Evolutionary conservation across 331 rosid genomes (phyloP).

Genomic region (Acacia pycnantha): DNA sequence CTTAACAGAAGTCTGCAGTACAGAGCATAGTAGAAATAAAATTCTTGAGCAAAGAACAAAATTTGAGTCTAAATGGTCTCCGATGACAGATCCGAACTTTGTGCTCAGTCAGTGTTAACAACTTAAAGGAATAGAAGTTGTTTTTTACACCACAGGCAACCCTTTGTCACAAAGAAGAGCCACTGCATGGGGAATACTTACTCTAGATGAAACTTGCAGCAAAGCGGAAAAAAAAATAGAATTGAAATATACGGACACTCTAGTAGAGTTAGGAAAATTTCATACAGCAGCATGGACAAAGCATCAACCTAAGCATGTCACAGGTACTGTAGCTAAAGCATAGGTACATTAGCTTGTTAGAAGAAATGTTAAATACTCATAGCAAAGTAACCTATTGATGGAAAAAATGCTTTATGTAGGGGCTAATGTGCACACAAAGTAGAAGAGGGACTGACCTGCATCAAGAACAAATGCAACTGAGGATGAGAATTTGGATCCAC

Average conservation of each 20-base stretch:
- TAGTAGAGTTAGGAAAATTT: neutral
- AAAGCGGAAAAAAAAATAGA: constrained; percentile 11
- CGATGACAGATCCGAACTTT: neutral
- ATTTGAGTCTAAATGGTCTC: neutral
- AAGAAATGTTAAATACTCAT: constrained; percentile 1
- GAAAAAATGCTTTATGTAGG: neutral
- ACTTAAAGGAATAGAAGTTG: neutral
- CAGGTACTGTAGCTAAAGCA: neutral
- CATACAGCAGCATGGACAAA: neutral
- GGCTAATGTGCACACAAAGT: neutral
- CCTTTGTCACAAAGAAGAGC: neutral
- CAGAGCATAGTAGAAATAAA: constrained; percentile 6
- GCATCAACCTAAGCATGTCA: constrained; percentile 13
- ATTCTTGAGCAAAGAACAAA: neutral
- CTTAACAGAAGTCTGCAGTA: neutral
- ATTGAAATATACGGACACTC: neutral
- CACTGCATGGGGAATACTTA: neutral
- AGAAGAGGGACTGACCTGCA: constrained; percentile 50
- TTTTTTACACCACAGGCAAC: neutral
- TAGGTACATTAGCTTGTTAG: neutral
- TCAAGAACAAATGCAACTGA: constrained; percentile 76
- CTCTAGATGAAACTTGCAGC: constrained; percentile 8
- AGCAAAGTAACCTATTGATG: neutral
- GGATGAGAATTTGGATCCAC: constrained; percentile 87
- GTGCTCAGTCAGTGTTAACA: neutral